Conservation (phyloP, 1,139 yeast species). For the Taiozyma sp. region DNA sequence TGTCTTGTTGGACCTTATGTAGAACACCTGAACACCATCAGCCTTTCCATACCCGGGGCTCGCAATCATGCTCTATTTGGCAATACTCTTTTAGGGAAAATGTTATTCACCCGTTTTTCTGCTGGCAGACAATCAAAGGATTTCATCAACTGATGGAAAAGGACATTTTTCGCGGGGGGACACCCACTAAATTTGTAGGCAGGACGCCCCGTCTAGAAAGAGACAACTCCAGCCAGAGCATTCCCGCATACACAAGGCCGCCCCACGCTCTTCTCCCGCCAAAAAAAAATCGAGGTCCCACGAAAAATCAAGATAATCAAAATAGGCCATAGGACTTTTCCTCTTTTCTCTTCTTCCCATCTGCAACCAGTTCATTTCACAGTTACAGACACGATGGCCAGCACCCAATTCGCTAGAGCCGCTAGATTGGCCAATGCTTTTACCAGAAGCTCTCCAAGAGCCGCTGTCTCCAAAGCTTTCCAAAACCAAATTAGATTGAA, state of each 20-base stretch:
- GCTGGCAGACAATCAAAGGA: not conserved
- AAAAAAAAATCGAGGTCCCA: not conserved
- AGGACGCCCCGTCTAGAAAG: not conserved
- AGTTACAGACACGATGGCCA: constrained; percentile 1
- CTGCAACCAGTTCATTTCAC: not conserved
- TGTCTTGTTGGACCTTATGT: too few species aligned
- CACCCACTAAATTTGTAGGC: not conserved
- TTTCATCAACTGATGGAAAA: not conserved
- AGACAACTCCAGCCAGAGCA: too few species aligned
- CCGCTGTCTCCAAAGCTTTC: constrained; percentile 9
- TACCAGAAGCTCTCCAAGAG: constrained; percentile 4
- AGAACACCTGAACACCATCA: not conserved
- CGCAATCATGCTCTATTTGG: too few species aligned
- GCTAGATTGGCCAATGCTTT: constrained; percentile 14
- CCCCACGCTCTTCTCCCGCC: constrained; percentile 3
- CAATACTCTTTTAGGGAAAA: too few species aligned
- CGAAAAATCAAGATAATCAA: not conserved
- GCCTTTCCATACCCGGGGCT: too few species aligned
- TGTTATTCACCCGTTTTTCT: not conserved
- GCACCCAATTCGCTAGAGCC: constrained; percentile 8
- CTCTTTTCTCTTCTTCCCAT: not conserved
- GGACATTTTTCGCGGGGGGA: not conserved
- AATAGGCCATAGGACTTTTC: not conserved
- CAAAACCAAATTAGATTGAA: constrained; percentile 17
- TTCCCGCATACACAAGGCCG: not conserved